Conservation (phyloP, 371 early-diverging fungal species). For the Quaeritorhiza haematococci region DNA sequence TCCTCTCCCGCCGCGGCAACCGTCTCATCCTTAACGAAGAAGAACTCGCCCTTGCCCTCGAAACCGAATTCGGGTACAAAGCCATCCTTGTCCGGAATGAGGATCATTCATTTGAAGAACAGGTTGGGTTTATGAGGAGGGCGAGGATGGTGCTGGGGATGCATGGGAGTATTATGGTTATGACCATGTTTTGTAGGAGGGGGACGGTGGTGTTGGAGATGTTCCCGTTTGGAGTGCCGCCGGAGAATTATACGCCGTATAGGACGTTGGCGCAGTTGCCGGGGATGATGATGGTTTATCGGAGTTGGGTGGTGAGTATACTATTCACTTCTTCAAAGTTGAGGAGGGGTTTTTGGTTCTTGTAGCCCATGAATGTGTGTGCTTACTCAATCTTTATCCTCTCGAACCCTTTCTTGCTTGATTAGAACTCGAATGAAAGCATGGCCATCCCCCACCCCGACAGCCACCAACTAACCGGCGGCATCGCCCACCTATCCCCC, state of each 20-base stretch:
- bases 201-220: conserved; percentile 44
- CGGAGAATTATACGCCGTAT: conserved; percentile 48
- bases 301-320: conserved; percentile 42
- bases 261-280: conserved; percentile 34
- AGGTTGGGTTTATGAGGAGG: conserved; percentile 33
- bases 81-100: conserved; percentile 42
- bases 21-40: conserved; percentile 46
- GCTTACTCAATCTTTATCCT: neutral
- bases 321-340: neutral
- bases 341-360: neutral
- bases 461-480: conserved; percentile 25
- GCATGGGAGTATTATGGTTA: conserved; percentile 45
- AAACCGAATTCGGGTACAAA: conserved; percentile 15
- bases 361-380: neutral
- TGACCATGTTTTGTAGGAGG: conserved; percentile 44
- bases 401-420: neutral
- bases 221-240: conserved; percentile 45
- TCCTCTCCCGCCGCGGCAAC: conserved; percentile 35
- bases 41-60: conserved; percentile 23
- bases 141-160: conserved; percentile 44
- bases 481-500: conserved; percentile 27
- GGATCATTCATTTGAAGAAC: conserved; percentile 41
- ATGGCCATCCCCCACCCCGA: conserved; percentile 32
- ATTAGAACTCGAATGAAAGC: conserved; percentile 31
- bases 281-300: conserved; percentile 43